A percentile compares a stretch with the other conserved stretches of the same genome.
Evolutionary conservation across 2,329 filamentous ascomycete genomes (phyloP).

Genomic region (Botrytis elliptica): DNA sequence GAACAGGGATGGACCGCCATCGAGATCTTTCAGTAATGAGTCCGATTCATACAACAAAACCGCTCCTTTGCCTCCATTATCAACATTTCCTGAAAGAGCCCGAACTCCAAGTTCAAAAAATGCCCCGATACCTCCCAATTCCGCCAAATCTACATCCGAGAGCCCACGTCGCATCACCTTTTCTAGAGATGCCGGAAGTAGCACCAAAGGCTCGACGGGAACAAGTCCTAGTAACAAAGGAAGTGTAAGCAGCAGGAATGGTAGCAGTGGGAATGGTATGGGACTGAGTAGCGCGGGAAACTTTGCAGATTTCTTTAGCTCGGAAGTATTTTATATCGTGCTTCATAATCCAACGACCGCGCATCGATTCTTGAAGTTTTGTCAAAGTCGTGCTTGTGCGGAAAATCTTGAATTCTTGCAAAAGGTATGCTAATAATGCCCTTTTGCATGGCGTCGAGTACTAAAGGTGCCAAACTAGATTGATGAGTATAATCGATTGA

Average conservation of each 20-base stretch:
- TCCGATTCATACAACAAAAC: conserved; percentile 5
- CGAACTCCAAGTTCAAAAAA: background rate
- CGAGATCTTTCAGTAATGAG: background rate
- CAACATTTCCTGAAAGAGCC: background rate
- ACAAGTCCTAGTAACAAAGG: conserved; percentile 8
- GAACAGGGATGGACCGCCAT: background rate
- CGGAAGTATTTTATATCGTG: conserved; percentile 51
- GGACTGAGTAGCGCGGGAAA: conserved; percentile 10
- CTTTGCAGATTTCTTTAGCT: conserved; percentile 49
- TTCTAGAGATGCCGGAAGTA: conserved; percentile 12
- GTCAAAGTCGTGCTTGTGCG: conserved; percentile 47
- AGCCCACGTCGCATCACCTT: background rate
- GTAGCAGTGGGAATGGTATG: conserved; percentile 6
- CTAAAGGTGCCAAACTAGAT: conserved; percentile 34
- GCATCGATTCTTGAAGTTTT: conserved; percentile 50
- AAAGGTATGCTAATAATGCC: conserved; percentile 42
- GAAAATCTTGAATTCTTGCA: conserved; percentile 53
- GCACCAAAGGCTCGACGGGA: background rate
- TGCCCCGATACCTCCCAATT: background rate
- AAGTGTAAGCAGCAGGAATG: conserved; percentile 9
- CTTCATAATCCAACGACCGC: conserved; percentile 50
- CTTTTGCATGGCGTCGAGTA: background rate
- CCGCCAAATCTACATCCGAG: background rate
- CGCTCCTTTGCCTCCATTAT: background rate
- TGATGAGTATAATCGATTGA: conserved; percentile 47